Evolutionary conservation across 768 basidiomycete species (phyloP).

Genomic region (Crucibulum laeve): DNA sequence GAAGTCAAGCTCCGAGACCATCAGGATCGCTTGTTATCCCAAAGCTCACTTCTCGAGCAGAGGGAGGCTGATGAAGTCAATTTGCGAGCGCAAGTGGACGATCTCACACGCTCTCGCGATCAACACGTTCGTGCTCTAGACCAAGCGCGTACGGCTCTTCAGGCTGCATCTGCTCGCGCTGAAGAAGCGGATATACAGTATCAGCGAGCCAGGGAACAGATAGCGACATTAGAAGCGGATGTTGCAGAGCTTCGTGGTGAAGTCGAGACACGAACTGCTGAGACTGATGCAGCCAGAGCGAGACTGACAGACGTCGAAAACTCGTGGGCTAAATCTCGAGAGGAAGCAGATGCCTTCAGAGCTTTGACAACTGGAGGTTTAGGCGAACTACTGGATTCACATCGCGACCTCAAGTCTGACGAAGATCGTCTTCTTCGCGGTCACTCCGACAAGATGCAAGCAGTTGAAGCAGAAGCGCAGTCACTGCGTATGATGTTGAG

Average conservation of each 20-base stretch:
- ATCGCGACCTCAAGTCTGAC: slow-evolving; percentile 79
- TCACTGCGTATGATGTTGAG: slow-evolving; percentile 78
- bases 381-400: slow-evolving; percentile 83
- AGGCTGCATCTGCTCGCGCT: slow-evolving; percentile 70
- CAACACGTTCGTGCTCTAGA: slow-evolving; percentile 87
- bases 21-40: slow-evolving; percentile 64
- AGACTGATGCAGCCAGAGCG: slow-evolving; percentile 64
- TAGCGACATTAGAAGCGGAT: slow-evolving; percentile 69
- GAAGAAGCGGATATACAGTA: slow-evolving; percentile 77
- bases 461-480: slow-evolving; percentile 71
- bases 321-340: slow-evolving; percentile 86
- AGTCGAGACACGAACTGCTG: slow-evolving; percentile 67
- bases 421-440: slow-evolving; percentile 74
- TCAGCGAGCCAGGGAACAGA: slow-evolving; percentile 64
- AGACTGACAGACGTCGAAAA: slow-evolving; percentile 81
- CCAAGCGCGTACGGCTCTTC: slow-evolving; percentile 75
- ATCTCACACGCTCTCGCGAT: slow-evolving; percentile 65
- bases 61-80: slow-evolving; percentile 73
- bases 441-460: slow-evolving; percentile 78
- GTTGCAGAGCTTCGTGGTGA: slow-evolving; percentile 78
- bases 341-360: slow-evolving; percentile 89
- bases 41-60: slow-evolving; percentile 73
- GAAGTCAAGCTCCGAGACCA: slow-evolving; percentile 74
- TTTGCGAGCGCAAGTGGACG: slow-evolving; percentile 64
- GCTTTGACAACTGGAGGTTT: slow-evolving; percentile 83